These are phyloP conservation scores for Aspergillus ruber DNA, from an alignment of 2,329 filamentous ascomycete species.

Conservation along the genomic window DNA sequence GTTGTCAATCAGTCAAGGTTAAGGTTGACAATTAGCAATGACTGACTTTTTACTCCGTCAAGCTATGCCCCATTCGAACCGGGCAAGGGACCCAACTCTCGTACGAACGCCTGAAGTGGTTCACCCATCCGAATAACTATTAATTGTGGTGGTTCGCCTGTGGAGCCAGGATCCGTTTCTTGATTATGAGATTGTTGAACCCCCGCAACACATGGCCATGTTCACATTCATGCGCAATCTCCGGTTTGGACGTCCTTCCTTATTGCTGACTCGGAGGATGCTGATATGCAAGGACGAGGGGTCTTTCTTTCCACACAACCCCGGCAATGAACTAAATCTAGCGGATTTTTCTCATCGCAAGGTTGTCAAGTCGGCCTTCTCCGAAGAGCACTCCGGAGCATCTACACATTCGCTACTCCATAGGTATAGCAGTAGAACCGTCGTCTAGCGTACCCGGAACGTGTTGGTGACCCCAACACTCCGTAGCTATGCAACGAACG, in stretches of 20 bases:
- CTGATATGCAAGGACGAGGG: not conserved
- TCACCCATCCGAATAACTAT: not conserved
- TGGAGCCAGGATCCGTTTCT: not conserved
- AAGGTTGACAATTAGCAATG: not conserved
- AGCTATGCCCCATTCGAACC: not conserved
- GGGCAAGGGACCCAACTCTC: not conserved
- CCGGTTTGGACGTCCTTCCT: not conserved
- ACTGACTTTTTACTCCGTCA: not conserved
- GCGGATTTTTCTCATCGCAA: not conserved
- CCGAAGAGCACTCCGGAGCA: not conserved
- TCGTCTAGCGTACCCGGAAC: no score
- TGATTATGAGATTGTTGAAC: not conserved
- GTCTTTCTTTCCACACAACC: not conserved
- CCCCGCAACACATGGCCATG: not conserved
- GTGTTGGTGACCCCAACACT: no score
- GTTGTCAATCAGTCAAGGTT: constrained; percentile 1
- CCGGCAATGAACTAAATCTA: no score
- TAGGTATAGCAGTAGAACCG: no score
- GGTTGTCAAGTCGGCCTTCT: not conserved
- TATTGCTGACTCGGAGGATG: not conserved
- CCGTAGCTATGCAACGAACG: no score
- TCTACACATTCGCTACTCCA: not conserved
- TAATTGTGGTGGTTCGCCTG: not conserved
- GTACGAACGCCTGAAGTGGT: not conserved
- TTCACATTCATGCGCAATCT: not conserved